Conservation (phyloP, 108 stramenopile genomes). For the Skeletonema costatum region DNA sequence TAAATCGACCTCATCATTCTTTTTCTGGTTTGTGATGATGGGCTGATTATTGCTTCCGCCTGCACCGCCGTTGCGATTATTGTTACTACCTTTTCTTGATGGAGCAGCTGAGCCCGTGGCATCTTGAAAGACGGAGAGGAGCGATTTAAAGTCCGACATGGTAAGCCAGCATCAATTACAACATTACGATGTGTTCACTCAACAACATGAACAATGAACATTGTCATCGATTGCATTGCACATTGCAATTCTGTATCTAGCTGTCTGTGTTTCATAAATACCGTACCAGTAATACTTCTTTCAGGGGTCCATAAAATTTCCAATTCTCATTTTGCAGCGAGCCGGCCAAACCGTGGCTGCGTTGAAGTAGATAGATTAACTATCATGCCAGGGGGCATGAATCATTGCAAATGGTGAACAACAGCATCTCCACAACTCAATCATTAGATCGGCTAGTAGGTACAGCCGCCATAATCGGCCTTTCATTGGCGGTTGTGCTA, state of each 20-base stretch:
- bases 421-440: slow-evolving; percentile 26
- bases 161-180: too few relatives aligned
- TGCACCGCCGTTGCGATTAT: not conserved
- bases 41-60: not conserved
- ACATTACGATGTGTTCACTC: too few relatives aligned
- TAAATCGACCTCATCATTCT: slow-evolving; percentile 3
- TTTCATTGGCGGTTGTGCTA: slow-evolving; percentile 22
- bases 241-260: too few relatives aligned
- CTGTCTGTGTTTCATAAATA: too few relatives aligned
- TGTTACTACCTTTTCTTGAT: not conserved
- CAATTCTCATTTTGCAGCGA: too few relatives aligned
- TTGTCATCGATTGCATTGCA: not conserved
- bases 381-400: not conserved
- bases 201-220: not conserved
- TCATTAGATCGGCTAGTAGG: slow-evolving; percentile 48
- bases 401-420: not conserved
- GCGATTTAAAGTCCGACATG: slow-evolving; percentile 40
- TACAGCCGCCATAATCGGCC: slow-evolving; percentile 32
- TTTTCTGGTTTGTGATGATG: not conserved
- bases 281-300: too few relatives aligned
- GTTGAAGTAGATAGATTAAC: too few relatives aligned
- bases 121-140: slow-evolving; percentile 50
- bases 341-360: too few relatives aligned
- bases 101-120: slow-evolving; percentile 19
- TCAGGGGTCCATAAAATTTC: too few relatives aligned